A percentile compares a stretch with the other conserved stretches of the same genome.
Conservation (phyloP, 305 asterid genomes). For the Solanum hybrid region DNA sequence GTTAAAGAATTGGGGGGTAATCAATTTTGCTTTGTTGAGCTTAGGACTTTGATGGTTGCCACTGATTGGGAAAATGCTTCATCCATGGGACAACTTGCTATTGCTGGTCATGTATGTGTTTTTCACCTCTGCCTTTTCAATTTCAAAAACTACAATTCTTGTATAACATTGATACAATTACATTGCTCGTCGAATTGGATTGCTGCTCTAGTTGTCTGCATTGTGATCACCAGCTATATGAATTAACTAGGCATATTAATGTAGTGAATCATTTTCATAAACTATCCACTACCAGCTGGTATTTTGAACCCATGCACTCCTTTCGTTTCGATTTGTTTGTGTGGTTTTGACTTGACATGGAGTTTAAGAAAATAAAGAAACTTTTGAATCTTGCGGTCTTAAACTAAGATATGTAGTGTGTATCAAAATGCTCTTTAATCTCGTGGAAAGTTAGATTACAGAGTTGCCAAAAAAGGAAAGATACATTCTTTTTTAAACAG, state of each 20-base stretch:
- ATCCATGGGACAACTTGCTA: conserved; percentile 77
- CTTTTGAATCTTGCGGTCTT: background rate
- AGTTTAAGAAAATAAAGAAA: background rate
- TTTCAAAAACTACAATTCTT: background rate
- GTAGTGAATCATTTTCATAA: background rate
- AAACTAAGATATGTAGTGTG: background rate
- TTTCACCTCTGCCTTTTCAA: background rate
- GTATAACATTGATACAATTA: background rate
- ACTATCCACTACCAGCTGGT: background rate
- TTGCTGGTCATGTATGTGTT: conserved; percentile 80
- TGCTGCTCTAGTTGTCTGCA: background rate
- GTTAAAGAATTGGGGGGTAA: conserved; percentile 49
- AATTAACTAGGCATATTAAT: background rate
- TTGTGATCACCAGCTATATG: background rate
- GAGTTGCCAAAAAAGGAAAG: background rate
- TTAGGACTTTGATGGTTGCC: conserved; percentile 96
- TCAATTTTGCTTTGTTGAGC: conserved; percentile 71
- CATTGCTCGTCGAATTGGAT: background rate
- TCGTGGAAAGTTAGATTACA: background rate
- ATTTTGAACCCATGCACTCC: background rate
- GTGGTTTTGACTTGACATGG: background rate
- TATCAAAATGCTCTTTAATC: background rate
- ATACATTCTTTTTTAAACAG: background rate
- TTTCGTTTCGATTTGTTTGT: background rate
- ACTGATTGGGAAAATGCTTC: conserved; percentile 79